Evolutionary conservation across 2,329 filamentous ascomycete genomes (phyloP), one percentile per base, ranked within the genome.

Genomic region (Phialocephala sp.): DNA sequence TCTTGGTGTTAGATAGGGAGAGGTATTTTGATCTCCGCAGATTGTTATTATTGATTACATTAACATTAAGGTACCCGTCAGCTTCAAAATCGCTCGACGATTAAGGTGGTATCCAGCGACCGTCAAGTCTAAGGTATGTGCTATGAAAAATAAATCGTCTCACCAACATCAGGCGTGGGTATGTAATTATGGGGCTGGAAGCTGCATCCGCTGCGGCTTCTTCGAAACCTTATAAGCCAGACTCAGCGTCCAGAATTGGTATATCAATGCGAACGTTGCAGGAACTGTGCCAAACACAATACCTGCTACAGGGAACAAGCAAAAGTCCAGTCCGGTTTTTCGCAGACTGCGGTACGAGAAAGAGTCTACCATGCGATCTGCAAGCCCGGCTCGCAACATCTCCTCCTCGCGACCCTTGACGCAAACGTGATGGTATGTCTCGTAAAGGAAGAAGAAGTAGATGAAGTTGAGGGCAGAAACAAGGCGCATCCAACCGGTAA

Each of bases 211-310:
- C n/a, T 24, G 45, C 18, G 72, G 87, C 84, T 92, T 92, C 77
- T 88, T 87, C 79, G 88, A 91, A 72, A 92, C 89, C 0, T 87
- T 85, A 77, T 92, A 92, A 12, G 89, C 87, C 70, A 92, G 76
- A 63, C 90, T 82, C 39, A 89, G 80, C 0, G 87, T 91, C 84
- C 88, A 92, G 73, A 92, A 87, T 75, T 92, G 90, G 73, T 83
- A 86, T 62, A 91, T 77, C 69, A 90, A 85, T 1, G 90, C 90
- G 68, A 91, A 88, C 4, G 88, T 81, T 52, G 87, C 86, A 0
- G 90, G 90, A 20, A 91, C 84, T 0, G 88, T 84, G 20, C 89
- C 89, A 71, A 88, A 92, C 2, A 91, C 71, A 1, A 89, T 88
- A 5, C 89, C 89, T 11, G 90, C 87, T 11, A 91, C 75, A 0